Evolutionary conservation across 2,329 filamentous ascomycete species (phyloP), one percentile per base, ranked within the genome.

Genomic region (Monosporascus sp.): DNA sequence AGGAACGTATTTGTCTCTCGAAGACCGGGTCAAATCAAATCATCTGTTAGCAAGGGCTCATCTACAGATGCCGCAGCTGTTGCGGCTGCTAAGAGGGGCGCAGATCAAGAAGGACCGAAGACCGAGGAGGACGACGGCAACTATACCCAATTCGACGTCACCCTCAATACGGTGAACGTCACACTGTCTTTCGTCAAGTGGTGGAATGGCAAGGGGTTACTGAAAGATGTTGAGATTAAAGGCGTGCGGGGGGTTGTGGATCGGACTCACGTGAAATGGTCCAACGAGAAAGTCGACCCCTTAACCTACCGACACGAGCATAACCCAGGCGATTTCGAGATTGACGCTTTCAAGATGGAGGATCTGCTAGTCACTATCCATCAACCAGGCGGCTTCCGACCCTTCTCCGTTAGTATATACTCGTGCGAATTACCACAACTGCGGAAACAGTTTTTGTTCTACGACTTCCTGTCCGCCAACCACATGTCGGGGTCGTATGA

Each of bases 121-220:
- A 71, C 72, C 20, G 78, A 82, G 57, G 81, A 86, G 54, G 92
- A 97, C 65, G 93, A 97, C 66, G 91, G 89, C 18, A 99, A 99
- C 67, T 99, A 97, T 69, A 97, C 92, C 0, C 94, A 99, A 62
- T 99, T 97, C 63, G 94, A 99, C 65, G 78, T 99, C 17, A 96
- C 91, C 0, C 90, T 99, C 55, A 90, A 94, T 58, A 95, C 90
- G 0, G 90, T 99, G 57, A 96, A 99, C 65, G 93, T 99, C 43
- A 97, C 93, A 0, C 71, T 99, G 26, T 99, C 94, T 0, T 97
- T 99, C 63, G 80, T 91, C n/a, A 97, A 97, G 68, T 99, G 94
- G 94, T 95, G 96, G 84, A 97, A 96, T 63, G 93, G 94, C 22
- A 97, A 93, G 70, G 94, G 94, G 0, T 79, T 95, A 6, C 76